phyloP scores from a whole-genome alignment of 495 filamentous ascomycete genomes.

The Staphylotrichum tortipilum region DNA sequence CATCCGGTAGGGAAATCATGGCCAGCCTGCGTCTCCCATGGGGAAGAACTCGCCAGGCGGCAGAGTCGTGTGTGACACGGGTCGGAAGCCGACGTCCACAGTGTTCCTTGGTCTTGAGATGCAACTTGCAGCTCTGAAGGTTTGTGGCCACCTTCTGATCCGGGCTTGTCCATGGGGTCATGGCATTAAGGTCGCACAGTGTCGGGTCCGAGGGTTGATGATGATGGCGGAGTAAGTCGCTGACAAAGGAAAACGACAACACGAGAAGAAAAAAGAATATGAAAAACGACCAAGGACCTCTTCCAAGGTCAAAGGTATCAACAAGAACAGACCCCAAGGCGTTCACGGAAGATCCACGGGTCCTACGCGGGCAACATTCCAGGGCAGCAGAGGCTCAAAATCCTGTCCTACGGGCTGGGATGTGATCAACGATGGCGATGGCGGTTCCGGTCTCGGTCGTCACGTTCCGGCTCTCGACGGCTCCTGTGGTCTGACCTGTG shows the following conservation, averaged over 20 bases:
- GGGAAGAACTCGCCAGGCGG: not conserved
- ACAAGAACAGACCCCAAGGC: constrained; percentile 14
- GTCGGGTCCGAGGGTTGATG: constrained; percentile 28
- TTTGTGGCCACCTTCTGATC: constrained; percentile 25
- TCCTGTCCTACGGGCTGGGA: constrained; percentile 5
- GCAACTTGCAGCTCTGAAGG: constrained; percentile 38
- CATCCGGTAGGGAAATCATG: constrained; percentile 3
- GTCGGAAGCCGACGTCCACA: constrained; percentile 1
- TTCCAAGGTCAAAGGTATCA: constrained; percentile 21
- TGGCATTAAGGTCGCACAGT: constrained; percentile 18
- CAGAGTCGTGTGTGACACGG: too few species aligned
- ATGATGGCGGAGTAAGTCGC: not conserved
- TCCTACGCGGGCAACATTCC: constrained; percentile 8
- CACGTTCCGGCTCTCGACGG: constrained; percentile 21
- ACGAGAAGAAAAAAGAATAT: constrained; percentile 4
- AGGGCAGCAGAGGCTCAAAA: constrained; percentile 1
- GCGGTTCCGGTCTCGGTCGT: constrained; percentile 21
- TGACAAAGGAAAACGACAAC: constrained; percentile 3
- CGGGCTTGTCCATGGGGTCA: constrained; percentile 33
- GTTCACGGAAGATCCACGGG: constrained; percentile 12
- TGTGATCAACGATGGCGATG: constrained; percentile 22
- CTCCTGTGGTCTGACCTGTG: constrained; percentile 16
- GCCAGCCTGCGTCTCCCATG: constrained; percentile 1
- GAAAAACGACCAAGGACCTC: constrained; percentile 9
- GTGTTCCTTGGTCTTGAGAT: constrained; percentile 21